Conservation (phyloP, 2,329 filamentous ascomycete genomes). For the Xylariomycetidae sp. region DNA sequence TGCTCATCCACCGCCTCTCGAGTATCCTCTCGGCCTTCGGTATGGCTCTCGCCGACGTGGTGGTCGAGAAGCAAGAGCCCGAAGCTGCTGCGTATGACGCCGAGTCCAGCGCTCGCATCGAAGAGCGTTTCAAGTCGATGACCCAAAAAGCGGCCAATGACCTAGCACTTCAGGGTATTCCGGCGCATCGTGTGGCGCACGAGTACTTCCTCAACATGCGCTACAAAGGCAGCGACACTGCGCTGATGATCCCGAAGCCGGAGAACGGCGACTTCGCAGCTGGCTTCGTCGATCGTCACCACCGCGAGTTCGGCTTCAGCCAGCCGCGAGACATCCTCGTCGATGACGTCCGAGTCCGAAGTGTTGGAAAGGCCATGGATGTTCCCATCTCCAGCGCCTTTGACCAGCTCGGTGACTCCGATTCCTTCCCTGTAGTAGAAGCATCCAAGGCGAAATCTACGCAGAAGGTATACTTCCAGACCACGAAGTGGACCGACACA, state of each 20-base stretch:
- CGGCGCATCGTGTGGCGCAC: constrained; percentile 32
- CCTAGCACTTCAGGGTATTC: constrained; percentile 37
- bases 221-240: constrained; percentile 37
- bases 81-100: constrained; percentile 18
- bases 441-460: constrained; percentile 3
- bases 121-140: constrained; percentile 23
- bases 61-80: constrained; percentile 30
- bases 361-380: constrained; percentile 22
- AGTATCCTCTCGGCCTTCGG: constrained; percentile 34
- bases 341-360: constrained; percentile 37
- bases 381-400: constrained; percentile 6
- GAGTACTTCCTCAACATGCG: constrained; percentile 36
- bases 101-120: constrained; percentile 9
- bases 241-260: constrained; percentile 33
- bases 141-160: constrained; percentile 29
- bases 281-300: constrained; percentile 30
- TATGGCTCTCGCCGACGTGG: constrained; percentile 34
- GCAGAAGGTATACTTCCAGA: constrained; percentile 18
- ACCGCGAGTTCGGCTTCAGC: constrained; percentile 36
- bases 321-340: constrained; percentile 33
- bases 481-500: constrained; percentile 10
- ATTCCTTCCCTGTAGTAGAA: constrained; percentile 3
- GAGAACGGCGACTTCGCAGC: constrained; percentile 26
- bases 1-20: constrained; percentile 32
- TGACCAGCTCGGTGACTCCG: constrained; percentile 4